Evolutionary conservation across 2,329 filamentous ascomycete genomes (phyloP).

Genomic region (Stylonectria norvegica): DNA sequence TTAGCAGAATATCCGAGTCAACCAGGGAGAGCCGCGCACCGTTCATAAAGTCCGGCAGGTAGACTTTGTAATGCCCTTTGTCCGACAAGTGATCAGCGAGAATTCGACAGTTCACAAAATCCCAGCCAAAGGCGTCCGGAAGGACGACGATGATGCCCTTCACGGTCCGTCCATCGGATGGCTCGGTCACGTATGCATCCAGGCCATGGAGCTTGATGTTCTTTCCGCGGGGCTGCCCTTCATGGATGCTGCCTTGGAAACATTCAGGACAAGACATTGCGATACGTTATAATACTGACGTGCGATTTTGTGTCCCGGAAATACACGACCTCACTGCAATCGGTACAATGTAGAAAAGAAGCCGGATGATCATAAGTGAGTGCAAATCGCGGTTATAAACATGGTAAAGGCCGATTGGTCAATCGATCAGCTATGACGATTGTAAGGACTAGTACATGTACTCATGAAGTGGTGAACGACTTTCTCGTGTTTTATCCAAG

Average conservation of each 20-base stretch:
- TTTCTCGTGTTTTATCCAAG: too few species aligned
- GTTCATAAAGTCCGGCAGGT: constrained; percentile 55
- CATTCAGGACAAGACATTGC: constrained; percentile 40
- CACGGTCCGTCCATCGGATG: constrained; percentile 25
- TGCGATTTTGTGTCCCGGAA: too few species aligned
- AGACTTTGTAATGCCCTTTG: constrained; percentile 47
- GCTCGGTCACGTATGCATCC: constrained; percentile 45
- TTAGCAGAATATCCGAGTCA: neutral
- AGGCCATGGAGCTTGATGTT: constrained; percentile 46
- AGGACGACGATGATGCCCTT: constrained; percentile 52
- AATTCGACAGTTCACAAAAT: constrained; percentile 50
- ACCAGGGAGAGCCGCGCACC: constrained; percentile 19
- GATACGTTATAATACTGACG: too few species aligned
- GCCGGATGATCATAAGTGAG: too few species aligned
- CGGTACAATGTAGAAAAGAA: too few species aligned
- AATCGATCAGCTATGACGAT: too few species aligned
- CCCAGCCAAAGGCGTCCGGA: constrained; percentile 54
- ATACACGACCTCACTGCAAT: too few species aligned
- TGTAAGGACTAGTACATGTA: too few species aligned
- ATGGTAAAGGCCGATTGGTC: too few species aligned
- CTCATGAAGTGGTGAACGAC: too few species aligned
- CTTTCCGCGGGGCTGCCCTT: constrained; percentile 43
- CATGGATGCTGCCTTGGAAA: constrained; percentile 45
- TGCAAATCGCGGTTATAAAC: too few species aligned
- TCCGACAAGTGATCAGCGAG: constrained; percentile 53